Evolutionary conservation across 176 grass and related monocot species (phyloP), one percentile per base, ranked within the genome.

Genomic region (Carex littledalei): DNA sequence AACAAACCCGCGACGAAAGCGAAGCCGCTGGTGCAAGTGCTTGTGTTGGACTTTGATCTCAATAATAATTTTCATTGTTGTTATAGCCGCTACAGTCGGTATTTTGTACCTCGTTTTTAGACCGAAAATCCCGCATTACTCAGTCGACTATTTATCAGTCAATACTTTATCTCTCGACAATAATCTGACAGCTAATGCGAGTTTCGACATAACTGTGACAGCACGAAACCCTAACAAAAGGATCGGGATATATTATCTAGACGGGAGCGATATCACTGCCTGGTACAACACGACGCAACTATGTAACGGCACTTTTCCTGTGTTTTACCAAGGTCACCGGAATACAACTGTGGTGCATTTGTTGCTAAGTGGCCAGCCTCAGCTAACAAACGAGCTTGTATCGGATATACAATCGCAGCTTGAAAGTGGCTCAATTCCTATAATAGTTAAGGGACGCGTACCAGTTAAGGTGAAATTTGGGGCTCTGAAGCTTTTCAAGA

Each of bases 301-400:
- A 1, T 94, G 93, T 86, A 20, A 80, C 47, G 96, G 96, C 53
- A 34, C 39, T 15, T 99, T 90, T 90, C 96, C 96, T 3, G 29
- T 35, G 80, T 88, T 99, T 43, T 99, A 92, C 90, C 96, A 99
- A 90, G 96, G 96, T 26, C 96, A 95, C 87, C 88, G 78, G 37
- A 92, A 79, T 85, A 99, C 88, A 11, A 90, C 92, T 52, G 75
- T 37, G 43, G 84, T 91, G 0, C 26, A 45, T 12, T 34, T 99
- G 83, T 14, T 58, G 29, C 85, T 99, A 9, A 1, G 81, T 9
- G 96, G 96, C 1, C 81, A 88, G 83, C 87, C 91, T 8, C 7
- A 82, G 35, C 61, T 95, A 35, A 87, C 91, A 26, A 84, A 91
- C 41, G 84, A 50, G 45, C 82, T 99, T 10, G 67, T 88, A 14